Evolutionary conservation across 2,329 filamentous ascomycete species (phyloP).

Genomic region (Scortechinia acanthostroma): DNA sequence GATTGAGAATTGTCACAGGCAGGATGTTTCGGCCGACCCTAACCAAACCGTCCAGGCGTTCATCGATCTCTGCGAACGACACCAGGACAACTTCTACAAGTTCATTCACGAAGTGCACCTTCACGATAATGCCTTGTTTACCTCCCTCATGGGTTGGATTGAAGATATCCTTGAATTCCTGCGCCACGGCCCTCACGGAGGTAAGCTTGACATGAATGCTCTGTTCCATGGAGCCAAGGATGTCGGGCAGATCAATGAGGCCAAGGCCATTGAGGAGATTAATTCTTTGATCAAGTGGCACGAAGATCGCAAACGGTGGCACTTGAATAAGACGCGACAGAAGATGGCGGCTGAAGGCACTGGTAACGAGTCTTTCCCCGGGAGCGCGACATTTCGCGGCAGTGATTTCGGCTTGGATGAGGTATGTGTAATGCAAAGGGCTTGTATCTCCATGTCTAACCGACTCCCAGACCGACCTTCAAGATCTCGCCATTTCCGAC

Average conservation of each 20-base stretch:
- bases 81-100: slow-evolving; percentile 97
- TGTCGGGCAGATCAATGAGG: slow-evolving; percentile 60
- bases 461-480: slow-evolving; percentile 83
- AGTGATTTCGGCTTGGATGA: slow-evolving; percentile 31
- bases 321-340: slow-evolving; percentile 91
- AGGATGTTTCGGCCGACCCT: slow-evolving; percentile 85
- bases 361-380: slow-evolving; percentile 32
- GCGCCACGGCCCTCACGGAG: slow-evolving; percentile 75
- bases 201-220: slow-evolving; percentile 88
- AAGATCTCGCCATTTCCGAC: slow-evolving; percentile 74
- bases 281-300: slow-evolving; percentile 87
- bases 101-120: slow-evolving; percentile 97
- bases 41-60: slow-evolving; percentile 98
- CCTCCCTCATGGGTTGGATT: slow-evolving; percentile 93
- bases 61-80: slow-evolving; percentile 89
- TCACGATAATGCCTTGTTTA: slow-evolving; percentile 93
- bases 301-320: slow-evolving; percentile 92
- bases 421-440: no score
- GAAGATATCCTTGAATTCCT: slow-evolving; percentile 92
- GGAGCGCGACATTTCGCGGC: slow-evolving; percentile 50
- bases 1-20: slow-evolving; percentile 57
- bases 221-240: slow-evolving; percentile 76
- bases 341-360: slow-evolving; percentile 89
- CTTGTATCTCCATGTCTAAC: no score
- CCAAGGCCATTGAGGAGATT: slow-evolving; percentile 71